Evolutionary conservation across 768 basidiomycete genomes (phyloP).

Genomic region (Phylloporus sp.): DNA sequence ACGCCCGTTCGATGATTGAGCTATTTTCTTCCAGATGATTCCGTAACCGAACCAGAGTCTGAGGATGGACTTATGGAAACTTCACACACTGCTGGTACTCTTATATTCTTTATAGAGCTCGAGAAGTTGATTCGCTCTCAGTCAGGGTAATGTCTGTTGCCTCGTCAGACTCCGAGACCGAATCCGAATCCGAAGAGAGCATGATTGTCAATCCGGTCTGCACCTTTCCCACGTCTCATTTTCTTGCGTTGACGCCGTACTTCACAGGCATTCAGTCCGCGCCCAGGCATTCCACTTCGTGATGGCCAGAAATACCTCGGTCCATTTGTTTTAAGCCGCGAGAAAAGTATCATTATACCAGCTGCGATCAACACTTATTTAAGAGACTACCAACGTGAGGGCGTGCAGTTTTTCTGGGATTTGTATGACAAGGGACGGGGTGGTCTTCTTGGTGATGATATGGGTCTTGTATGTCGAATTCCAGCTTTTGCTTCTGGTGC

Average conservation of each 20-base stretch:
- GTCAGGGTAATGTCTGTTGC: slow-evolving; percentile 1
- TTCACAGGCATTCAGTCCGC: slow-evolving; percentile 39
- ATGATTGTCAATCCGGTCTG: slow-evolving; percentile 31
- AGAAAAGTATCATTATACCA: slow-evolving; percentile 50
- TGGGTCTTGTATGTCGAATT: slow-evolving; percentile 65
- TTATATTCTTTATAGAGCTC: slow-evolving; percentile 1
- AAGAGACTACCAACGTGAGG: slow-evolving; percentile 89
- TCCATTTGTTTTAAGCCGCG: slow-evolving; percentile 50
- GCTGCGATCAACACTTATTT: slow-evolving; percentile 77
- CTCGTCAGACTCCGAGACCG: slow-evolving; percentile 37
- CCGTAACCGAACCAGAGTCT: slow-evolving; percentile 47
- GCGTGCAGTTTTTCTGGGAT: slow-evolving; percentile 76
- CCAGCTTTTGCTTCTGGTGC: background rate
- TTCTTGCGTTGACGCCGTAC: background rate
- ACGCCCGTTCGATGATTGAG: background rate
- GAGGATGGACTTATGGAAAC: slow-evolving; percentile 21
- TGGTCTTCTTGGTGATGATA: slow-evolving; percentile 91
- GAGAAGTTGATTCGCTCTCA: background rate
- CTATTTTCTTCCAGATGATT: slow-evolving; percentile 28
- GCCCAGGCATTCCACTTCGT: slow-evolving; percentile 52
- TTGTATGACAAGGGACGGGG: slow-evolving; percentile 67
- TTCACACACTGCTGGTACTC: slow-evolving; percentile 14
- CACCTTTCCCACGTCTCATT: background rate
- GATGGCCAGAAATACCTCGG: slow-evolving; percentile 40
- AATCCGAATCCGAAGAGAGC: slow-evolving; percentile 39